Evolutionary conservation across 495 filamentous ascomycete genomes (phyloP).

Genomic region (Penicilliopsis zonata): DNA sequence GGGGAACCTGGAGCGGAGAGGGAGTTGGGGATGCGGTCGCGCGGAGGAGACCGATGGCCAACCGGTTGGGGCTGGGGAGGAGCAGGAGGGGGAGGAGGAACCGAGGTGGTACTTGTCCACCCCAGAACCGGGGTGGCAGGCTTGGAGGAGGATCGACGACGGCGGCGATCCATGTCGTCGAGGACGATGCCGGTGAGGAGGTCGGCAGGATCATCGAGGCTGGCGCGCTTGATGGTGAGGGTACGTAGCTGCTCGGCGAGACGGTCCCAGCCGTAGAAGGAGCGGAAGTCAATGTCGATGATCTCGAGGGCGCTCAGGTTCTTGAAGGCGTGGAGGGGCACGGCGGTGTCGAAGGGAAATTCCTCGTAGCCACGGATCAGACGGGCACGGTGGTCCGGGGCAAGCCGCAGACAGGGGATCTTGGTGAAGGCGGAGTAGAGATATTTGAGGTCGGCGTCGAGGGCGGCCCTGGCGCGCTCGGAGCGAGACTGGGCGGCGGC

Average conservation of each 20-base stretch:
- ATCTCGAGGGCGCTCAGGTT: constrained; percentile 89
- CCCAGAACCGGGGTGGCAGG: constrained; percentile 63
- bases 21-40: constrained; percentile 39
- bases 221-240: constrained; percentile 76
- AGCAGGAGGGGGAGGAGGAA: no score
- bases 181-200: constrained; percentile 84
- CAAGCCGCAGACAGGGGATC: constrained; percentile 79
- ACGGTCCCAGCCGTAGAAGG: constrained; percentile 94
- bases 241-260: constrained; percentile 83
- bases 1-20: constrained; percentile 56
- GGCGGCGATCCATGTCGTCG: constrained; percentile 88
- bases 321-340: constrained; percentile 90
- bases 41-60: no score
- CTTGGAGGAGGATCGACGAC: constrained; percentile 74
- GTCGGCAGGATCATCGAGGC: constrained; percentile 82
- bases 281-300: constrained; percentile 87
- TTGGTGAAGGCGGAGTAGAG: constrained; percentile 98
- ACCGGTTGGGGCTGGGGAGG: constrained; percentile 40
- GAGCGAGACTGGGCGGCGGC: constrained; percentile 60
- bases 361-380: constrained; percentile 91
- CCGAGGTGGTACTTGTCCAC: constrained; percentile 31
- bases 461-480: constrained; percentile 75
- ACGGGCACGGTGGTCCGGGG: constrained; percentile 79
- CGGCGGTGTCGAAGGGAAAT: constrained; percentile 97
- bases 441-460: constrained; percentile 83